These are phyloP conservation scores for Bretziella fagacearum DNA, from an alignment of 2,329 filamentous ascomycete genomes.

Conservation along the genomic window DNA sequence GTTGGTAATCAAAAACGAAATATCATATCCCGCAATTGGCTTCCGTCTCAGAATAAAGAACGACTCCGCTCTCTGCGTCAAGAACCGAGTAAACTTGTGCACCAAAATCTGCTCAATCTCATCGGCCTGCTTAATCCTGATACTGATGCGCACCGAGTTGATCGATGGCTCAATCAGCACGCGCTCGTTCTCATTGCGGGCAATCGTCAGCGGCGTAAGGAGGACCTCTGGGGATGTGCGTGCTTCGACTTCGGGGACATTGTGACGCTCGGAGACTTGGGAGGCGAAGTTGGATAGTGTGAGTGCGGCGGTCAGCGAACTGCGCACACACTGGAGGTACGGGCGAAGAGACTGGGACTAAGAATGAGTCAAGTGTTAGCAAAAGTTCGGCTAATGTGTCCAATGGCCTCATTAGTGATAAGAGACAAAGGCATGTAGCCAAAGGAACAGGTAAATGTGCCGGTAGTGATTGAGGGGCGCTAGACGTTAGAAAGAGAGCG, in stretches of 20 bases:
- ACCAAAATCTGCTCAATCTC: slow-evolving; percentile 97
- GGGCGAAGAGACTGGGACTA: slow-evolving; percentile 93
- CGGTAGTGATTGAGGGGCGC: not conserved
- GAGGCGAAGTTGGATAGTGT: slow-evolving; percentile 88
- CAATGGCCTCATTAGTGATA: too few relatives aligned
- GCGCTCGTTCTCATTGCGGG: slow-evolving; percentile 91
- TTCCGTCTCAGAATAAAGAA: slow-evolving; percentile 96
- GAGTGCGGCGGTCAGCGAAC: slow-evolving; percentile 82
- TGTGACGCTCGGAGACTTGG: slow-evolving; percentile 89
- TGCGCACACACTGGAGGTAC: slow-evolving; percentile 90
- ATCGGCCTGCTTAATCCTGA: slow-evolving; percentile 98
- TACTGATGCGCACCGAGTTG: slow-evolving; percentile 93
- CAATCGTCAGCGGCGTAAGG: slow-evolving; percentile 74
- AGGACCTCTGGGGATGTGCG: slow-evolving; percentile 84
- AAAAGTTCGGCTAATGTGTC: too few relatives aligned
- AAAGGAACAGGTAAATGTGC: not conserved
- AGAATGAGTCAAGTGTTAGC: not conserved
- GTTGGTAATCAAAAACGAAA: slow-evolving; percentile 96
- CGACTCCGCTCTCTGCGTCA: slow-evolving; percentile 88
- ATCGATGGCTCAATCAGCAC: slow-evolving; percentile 92
- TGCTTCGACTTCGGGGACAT: slow-evolving; percentile 94
- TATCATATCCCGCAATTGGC: slow-evolving; percentile 92
- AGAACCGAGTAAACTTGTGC: slow-evolving; percentile 93
- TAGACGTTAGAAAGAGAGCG: not conserved
- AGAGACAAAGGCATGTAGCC: too few relatives aligned